Base-by-base conservation (phyloP, 441 rosid genomes). In the Gossypium lobatum region DNA sequence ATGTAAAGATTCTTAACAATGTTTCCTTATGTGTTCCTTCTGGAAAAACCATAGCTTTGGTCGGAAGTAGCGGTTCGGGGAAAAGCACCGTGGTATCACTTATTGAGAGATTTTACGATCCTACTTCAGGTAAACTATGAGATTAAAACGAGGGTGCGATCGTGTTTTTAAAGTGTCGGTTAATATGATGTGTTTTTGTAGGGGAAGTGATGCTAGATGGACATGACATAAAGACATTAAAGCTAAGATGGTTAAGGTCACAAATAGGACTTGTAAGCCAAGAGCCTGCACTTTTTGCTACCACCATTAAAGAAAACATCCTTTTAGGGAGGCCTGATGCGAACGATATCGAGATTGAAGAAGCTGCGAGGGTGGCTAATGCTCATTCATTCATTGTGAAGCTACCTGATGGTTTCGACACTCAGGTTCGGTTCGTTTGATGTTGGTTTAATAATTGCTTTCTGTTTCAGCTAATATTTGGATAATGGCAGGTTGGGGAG, bases 231-330 rank as follows among this genome's bases (percentile, higher is more conserved):
- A 96, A 91, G 90, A 80, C 65, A 10, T 73, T 93, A 75, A 93
- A 90, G 70, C 81, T 96, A 69, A 88, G 83, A 82, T 91, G 98
- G 99, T 76, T 95, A 81, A 89, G 99, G 78, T 92, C 92, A 77
- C 99, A 95, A 75, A 95, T 96, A 72, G 99, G 99, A 2, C 97
- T 96, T 17, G 99, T 96, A 59, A 96, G 99, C 83, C 99, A 96
- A 87, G 99, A 96, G 63, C 99, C 98, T 26, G 98, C 98, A 5
- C 77, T 96, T 13, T 96, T 96, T 28, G 99, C 99, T 0, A 93
- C 99, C 80, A 85, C 94, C 75, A 96, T 96, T 76, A 96, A 87
- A 84, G 98, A 96, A 70, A 96, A 96, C 73, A 91, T 96, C 78
- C 87, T 96, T 34, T 79, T 96, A 73, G 99, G 98, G 75, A 90